Evolutionary conservation across 768 basidiomycete species (phyloP).

Genomic region (Boletus vinaceobasis): DNA sequence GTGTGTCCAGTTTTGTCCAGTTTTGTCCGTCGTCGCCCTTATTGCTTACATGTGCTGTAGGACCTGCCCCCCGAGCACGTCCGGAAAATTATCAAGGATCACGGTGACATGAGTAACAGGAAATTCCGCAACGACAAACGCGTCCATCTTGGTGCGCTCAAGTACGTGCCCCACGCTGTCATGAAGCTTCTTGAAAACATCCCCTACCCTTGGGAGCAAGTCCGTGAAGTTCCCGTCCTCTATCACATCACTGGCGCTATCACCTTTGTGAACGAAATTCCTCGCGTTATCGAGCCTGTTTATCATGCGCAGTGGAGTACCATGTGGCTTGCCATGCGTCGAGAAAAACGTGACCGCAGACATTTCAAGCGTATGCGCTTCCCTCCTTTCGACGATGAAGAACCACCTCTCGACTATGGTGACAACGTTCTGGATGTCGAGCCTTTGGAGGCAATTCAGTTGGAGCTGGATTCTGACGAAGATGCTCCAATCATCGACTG

Average conservation of each 20-base stretch:
- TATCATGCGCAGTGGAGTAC: slow-evolving; percentile 99
- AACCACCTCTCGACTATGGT: slow-evolving; percentile 97
- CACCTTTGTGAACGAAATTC: slow-evolving; percentile 98
- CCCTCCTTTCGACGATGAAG: slow-evolving; percentile 99
- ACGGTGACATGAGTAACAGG: slow-evolving; percentile 98
- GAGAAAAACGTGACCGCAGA: slow-evolving; percentile 96
- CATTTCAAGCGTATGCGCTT: slow-evolving; percentile 99
- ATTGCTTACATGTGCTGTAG: slow-evolving; percentile 36
- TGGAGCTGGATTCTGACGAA: slow-evolving; percentile 91
- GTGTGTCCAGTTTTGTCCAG: slow-evolving; percentile 44
- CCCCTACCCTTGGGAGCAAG: slow-evolving; percentile 98
- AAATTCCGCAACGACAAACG: slow-evolving; percentile 99
- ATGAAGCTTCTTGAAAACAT: slow-evolving; percentile 99
- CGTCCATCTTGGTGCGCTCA: slow-evolving; percentile 95
- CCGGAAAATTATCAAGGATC: slow-evolving; percentile 99
- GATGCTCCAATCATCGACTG: slow-evolving; percentile 91
- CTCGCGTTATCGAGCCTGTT: slow-evolving; percentile 93
- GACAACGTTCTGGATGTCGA: slow-evolving; percentile 99
- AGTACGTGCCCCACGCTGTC: slow-evolving; percentile 98
- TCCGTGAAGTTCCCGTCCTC: slow-evolving; percentile 95
- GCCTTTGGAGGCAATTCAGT: slow-evolving; percentile 94
- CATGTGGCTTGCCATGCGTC: slow-evolving; percentile 99
- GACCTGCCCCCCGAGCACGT: slow-evolving; percentile 97
- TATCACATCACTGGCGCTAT: slow-evolving; percentile 99
- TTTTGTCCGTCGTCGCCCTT: not conserved